These are phyloP conservation scores for Beta vulgaris DNA, from an alignment of 148 eudicot species.

Conservation along the genomic window DNA sequence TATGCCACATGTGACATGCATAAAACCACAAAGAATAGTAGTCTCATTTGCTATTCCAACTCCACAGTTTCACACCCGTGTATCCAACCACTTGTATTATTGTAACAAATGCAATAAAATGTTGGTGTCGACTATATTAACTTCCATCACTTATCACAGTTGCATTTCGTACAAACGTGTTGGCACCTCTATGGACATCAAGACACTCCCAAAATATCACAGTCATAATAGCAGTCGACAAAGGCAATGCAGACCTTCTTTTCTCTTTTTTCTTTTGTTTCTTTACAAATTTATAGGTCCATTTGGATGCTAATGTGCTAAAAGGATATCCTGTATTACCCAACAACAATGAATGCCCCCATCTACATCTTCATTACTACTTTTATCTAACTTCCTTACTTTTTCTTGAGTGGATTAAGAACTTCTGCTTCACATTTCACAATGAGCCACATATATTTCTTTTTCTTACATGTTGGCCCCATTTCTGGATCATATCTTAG, in stretches of 20 bases:
- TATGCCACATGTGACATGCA: too few species aligned
- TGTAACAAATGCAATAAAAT: too few species aligned
- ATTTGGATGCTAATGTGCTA: neutral
- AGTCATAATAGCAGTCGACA: neutral
- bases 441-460: neutral
- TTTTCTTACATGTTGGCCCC: too few species aligned
- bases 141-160: too few species aligned
- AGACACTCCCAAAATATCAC: neutral
- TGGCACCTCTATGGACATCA: neutral
- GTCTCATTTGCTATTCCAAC: too few species aligned
- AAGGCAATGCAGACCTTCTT: too few species aligned
- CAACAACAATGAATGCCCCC: neutral
- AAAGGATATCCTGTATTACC: neutral
- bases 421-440: neutral
- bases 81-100: too few species aligned
- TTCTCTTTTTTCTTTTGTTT: too few species aligned
- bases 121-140: too few species aligned
- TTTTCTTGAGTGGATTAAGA: neutral
- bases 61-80: too few species aligned
- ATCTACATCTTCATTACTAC: neutral
- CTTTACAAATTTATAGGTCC: neutral
- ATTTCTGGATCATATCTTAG: too few species aligned
- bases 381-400: neutral
- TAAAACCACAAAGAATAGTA: too few species aligned
- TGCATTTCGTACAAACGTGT: neutral